Evolutionary conservation across 345 rosid species (phyloP).

Genomic region (Syzygium aromaticum): DNA sequence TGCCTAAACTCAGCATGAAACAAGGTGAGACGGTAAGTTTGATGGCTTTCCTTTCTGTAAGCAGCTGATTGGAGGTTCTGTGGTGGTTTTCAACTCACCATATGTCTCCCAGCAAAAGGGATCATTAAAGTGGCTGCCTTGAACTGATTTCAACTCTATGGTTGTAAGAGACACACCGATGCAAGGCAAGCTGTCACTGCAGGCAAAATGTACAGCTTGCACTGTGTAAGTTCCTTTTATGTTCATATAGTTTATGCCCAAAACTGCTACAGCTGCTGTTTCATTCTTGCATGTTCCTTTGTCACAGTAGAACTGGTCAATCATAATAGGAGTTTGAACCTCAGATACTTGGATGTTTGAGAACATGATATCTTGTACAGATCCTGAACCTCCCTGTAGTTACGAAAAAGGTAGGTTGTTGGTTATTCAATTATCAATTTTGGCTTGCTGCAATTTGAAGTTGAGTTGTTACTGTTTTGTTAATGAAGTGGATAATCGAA

Average conservation of each 20-base stretch:
- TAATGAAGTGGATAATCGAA: neutral
- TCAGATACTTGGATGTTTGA: constrained; percentile 70
- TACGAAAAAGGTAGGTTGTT: neutral
- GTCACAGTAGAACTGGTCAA: constrained; percentile 83
- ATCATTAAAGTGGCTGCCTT: constrained; percentile 15
- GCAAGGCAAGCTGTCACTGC: constrained; percentile 84
- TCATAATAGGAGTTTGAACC: constrained; percentile 68
- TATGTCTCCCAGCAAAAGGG: constrained; percentile 79
- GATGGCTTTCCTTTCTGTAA: constrained; percentile 41
- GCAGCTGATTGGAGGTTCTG: constrained; percentile 60
- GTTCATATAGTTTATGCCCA: constrained; percentile 52
- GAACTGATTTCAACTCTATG: constrained; percentile 44
- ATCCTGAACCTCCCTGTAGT: constrained; percentile 82
- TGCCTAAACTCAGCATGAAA: constrained; percentile 29
- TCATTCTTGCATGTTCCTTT: constrained; percentile 44
- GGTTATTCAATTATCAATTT: neutral
- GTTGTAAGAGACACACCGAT: constrained; percentile 46
- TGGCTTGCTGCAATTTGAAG: neutral
- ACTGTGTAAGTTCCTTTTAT: constrained; percentile 73
- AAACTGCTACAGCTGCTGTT: constrained; percentile 73
- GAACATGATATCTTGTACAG: constrained; percentile 75
- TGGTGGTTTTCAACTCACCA: constrained; percentile 57
- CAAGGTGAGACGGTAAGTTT: constrained; percentile 14
- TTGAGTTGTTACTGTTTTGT: neutral
- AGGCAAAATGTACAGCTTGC: constrained; percentile 60